Evolutionary conservation across 2,329 filamentous ascomycete genomes (phyloP).

Genomic region (Beauveria sp.): DNA sequence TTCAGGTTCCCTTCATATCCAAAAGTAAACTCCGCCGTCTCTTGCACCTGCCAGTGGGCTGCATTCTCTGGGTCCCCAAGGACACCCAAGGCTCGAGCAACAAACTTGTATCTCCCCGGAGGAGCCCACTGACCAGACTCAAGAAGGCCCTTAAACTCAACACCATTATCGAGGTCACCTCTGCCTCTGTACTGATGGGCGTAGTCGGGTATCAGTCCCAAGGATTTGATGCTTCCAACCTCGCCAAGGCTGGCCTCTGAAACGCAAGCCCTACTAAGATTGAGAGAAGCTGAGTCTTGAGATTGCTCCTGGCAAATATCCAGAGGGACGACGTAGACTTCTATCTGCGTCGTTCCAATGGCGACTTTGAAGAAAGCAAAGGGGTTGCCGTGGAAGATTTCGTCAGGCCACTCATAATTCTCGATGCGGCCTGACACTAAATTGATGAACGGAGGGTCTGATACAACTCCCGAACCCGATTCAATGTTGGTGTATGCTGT

Average conservation of each 20-base stretch:
- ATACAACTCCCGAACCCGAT: slow-evolving; percentile 20
- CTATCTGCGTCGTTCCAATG: slow-evolving; percentile 25
- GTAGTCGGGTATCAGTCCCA: slow-evolving; percentile 35
- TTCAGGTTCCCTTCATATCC: too few species aligned
- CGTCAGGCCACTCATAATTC: slow-evolving; percentile 16
- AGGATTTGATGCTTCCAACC: slow-evolving; percentile 29
- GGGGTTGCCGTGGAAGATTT: slow-evolving; percentile 29
- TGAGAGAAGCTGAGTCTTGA: slow-evolving; percentile 26
- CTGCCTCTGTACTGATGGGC: slow-evolving; percentile 28
- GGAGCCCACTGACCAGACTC: slow-evolving; percentile 39
- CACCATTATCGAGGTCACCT: slow-evolving; percentile 13
- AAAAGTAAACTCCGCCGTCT: too few species aligned
- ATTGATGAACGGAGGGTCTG: slow-evolving; percentile 25
- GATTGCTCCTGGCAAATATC: slow-evolving; percentile 37
- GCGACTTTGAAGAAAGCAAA: slow-evolving; percentile 32
- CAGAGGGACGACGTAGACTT: slow-evolving; percentile 32
- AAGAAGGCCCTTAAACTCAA: slow-evolving; percentile 38
- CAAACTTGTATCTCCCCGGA: slow-evolving; percentile 41
- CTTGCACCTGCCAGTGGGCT: too few species aligned
- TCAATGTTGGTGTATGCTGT: slow-evolving; percentile 14
- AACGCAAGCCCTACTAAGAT: slow-evolving; percentile 26
- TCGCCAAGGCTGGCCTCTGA: slow-evolving; percentile 21
- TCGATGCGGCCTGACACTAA: slow-evolving; percentile 19
- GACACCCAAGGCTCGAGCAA: slow-evolving; percentile 33
- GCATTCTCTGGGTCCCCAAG: too few species aligned